Evolutionary conservation across 345 rosid species (phyloP).

Genomic region (Pistacia integerrima): DNA sequence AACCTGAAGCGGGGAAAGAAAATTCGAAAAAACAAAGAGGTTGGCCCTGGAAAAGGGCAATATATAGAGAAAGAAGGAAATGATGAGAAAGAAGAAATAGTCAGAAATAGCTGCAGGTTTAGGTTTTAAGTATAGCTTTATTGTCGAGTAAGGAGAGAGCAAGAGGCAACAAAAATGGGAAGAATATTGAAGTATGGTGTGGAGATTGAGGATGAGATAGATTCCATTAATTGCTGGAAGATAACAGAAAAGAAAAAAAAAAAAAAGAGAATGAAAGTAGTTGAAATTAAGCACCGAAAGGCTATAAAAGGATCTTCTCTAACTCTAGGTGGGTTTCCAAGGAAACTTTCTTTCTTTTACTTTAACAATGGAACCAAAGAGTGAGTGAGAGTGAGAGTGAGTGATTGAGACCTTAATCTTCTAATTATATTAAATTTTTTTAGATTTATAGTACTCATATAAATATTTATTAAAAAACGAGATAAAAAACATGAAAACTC

Average conservation of each 20-base stretch:
- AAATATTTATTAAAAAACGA: too few relatives aligned
- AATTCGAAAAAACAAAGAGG: conserved; percentile 20
- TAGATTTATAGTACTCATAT: background rate
- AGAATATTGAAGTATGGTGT: conserved; percentile 20
- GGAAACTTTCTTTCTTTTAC: conserved; percentile 24
- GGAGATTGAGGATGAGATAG: conserved; percentile 27
- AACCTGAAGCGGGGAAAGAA: conserved; percentile 32
- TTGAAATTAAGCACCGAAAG: conserved; percentile 73
- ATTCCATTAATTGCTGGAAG: conserved; percentile 20
- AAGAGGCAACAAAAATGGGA: conserved; percentile 13
- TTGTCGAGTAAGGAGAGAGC: background rate
- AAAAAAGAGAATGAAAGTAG: conserved; percentile 27
- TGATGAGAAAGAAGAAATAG: conserved; percentile 36
- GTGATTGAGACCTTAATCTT: background rate
- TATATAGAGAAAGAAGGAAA: conserved; percentile 21
- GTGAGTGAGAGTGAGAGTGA: background rate
- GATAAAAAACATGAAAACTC: too few relatives aligned
- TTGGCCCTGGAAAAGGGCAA: background rate
- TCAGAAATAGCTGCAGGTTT: conserved; percentile 59
- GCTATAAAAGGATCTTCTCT: conserved; percentile 32
- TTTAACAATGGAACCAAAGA: conserved; percentile 15
- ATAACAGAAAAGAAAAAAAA: conserved; percentile 6
- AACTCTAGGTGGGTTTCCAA: conserved; percentile 44
- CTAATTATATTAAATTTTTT: background rate
- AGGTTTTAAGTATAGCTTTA: conserved; percentile 2